Percentiles rank a stretch among this genome's conserved stretches.
phyloP scores from a whole-genome alignment of 495 filamentous ascomycete genomes.

The Penicillium subrubescens region DNA sequence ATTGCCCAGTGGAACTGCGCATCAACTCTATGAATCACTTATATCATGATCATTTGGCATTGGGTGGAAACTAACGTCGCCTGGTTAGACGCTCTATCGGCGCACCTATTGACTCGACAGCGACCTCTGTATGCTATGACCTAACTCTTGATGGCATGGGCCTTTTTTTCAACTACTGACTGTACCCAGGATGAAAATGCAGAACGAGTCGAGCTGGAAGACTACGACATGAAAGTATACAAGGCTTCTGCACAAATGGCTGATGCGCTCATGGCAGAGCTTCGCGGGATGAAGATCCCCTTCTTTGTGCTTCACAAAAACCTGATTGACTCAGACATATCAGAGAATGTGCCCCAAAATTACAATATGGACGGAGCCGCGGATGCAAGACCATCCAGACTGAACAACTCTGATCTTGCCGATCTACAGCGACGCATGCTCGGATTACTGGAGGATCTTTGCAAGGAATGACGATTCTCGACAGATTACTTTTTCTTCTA shows the following conservation, averaged over 20 bases:
- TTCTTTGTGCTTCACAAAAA: conserved; percentile 60
- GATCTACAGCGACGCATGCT: conserved; percentile 62
- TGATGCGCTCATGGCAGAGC: conserved; percentile 53
- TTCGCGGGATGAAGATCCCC: conserved; percentile 61
- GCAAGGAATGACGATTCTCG: conserved; percentile 41
- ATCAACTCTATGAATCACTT: neutral
- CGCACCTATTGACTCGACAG: conserved; percentile 38
- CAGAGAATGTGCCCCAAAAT: conserved; percentile 6
- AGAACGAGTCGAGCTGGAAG: conserved; percentile 54
- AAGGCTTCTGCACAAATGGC: conserved; percentile 61
- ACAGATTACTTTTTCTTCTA: neutral
- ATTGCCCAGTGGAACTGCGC: neutral
- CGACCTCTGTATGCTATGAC: conserved; percentile 33
- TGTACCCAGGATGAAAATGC: conserved; percentile 42
- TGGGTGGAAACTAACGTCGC: neutral
- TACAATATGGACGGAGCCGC: neutral
- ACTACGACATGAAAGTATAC: conserved; percentile 64
- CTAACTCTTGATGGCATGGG: neutral
- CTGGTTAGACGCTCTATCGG: conserved; percentile 42
- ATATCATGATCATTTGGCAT: neutral
- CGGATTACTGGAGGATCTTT: conserved; percentile 63
- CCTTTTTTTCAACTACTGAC: neutral
- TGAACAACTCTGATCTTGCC: conserved; percentile 49
- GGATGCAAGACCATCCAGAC: conserved; percentile 7
- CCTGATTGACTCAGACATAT: conserved; percentile 34